phyloP scores from a whole-genome alignment of 805 yeast species.

The Candida cerambycidarum region DNA sequence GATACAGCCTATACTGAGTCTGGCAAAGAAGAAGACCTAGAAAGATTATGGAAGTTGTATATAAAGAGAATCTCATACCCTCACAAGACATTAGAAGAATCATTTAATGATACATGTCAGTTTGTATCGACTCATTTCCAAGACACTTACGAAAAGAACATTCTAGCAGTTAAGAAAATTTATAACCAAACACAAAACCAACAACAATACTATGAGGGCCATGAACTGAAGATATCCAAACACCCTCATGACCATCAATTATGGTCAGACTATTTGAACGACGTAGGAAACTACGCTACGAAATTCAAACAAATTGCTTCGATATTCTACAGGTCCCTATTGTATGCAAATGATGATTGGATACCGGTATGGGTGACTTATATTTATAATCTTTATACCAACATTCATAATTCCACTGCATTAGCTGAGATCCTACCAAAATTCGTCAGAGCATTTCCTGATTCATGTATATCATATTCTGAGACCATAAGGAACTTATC shows the following conservation, averaged over 20 bases:
- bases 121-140: slow-evolving; percentile 34
- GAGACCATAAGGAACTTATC: slow-evolving; percentile 20
- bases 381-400: slow-evolving; percentile 26
- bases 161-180: slow-evolving; percentile 36
- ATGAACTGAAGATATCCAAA: slow-evolving; percentile 28
- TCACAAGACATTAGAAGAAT: slow-evolving; percentile 39
- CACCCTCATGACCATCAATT: slow-evolving; percentile 15
- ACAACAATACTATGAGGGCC: slow-evolving; percentile 32
- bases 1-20: slow-evolving; percentile 7
- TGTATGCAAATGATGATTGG: slow-evolving; percentile 14
- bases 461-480: slow-evolving; percentile 24
- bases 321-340: slow-evolving; percentile 32
- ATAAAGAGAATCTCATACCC: slow-evolving; percentile 38
- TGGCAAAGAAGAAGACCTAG: slow-evolving; percentile 16
- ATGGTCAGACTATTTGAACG: slow-evolving; percentile 36
- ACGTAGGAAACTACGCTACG: slow-evolving; percentile 22
- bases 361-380: slow-evolving; percentile 28
- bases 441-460: slow-evolving; percentile 27
- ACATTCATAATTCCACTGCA: slow-evolving; percentile 10
- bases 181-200: slow-evolving; percentile 28
- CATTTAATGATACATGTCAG: slow-evolving; percentile 39
- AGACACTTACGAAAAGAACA: slow-evolving; percentile 29
- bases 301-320: slow-evolving; percentile 16
- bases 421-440: slow-evolving; percentile 17
- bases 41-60: slow-evolving; percentile 22